phyloP scores from a whole-genome alignment of 1,284 basidiomycete species.

The Grifola frondosa region DNA sequence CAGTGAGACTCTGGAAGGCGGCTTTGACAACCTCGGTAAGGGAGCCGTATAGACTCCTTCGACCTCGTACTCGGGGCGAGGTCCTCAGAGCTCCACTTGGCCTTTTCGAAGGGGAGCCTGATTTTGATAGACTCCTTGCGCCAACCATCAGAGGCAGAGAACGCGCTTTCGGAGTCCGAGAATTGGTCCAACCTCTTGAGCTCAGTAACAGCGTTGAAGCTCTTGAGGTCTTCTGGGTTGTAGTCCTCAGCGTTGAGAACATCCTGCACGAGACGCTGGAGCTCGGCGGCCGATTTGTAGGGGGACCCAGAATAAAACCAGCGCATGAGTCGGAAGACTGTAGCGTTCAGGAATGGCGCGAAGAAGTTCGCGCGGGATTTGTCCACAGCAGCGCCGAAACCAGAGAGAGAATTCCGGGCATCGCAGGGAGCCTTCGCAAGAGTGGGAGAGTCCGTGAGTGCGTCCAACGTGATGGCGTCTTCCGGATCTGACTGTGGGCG shows the following conservation, averaged over 20 bases:
- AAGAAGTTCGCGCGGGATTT: conserved; percentile 1
- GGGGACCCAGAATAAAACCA: conserved; percentile 1
- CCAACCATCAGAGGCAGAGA: conserved; percentile 24
- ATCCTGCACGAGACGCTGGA: conserved; percentile 7
- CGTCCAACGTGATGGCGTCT: neutral
- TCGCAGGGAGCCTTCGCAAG: neutral
- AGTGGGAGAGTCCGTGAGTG: neutral
- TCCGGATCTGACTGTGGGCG: conserved; percentile 2
- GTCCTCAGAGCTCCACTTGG: conserved; percentile 15
- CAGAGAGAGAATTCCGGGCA: neutral
- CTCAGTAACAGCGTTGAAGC: conserved; percentile 14
- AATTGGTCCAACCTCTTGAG: conserved; percentile 14
- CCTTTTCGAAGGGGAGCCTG: conserved; percentile 17
- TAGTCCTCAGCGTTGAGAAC: conserved; percentile 26
- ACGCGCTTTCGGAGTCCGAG: neutral
- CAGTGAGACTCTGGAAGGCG: neutral
- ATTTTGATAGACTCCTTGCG: conserved; percentile 17
- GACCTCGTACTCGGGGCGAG: conserved; percentile 26
- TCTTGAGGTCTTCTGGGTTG: conserved; percentile 12
- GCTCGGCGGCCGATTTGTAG: neutral
- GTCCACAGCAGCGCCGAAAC: neutral
- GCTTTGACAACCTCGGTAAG: conserved; percentile 9
- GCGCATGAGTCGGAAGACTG: conserved; percentile 1
- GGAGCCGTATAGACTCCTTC: conserved; percentile 18
- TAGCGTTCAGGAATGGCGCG: conserved; percentile 10